Base-by-base conservation (phyloP, 495 filamentous ascomycete species). In the Neurospora tetraspora region DNA sequence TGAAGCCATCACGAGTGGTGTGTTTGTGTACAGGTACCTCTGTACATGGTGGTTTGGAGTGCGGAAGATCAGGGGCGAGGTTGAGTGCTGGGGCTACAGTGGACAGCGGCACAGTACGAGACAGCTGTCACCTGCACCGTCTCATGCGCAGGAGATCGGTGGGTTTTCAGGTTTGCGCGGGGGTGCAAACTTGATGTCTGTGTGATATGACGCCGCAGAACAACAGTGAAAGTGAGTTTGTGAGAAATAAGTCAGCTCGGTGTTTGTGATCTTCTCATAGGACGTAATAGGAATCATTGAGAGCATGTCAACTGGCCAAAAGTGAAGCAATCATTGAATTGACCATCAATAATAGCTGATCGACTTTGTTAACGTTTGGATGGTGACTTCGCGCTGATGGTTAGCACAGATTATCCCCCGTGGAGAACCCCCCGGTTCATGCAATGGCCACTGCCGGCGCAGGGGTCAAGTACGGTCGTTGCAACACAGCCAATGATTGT, bases 391-490 rank as follows among this genome's bases (percentile, higher is more conserved):
- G 27, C 69, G 37, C 23, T 8, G 31, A 16, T 23, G 68, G 45
- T 73, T 76, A 76, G 69, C 75, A 42, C 59, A 68, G 71, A 76
- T 76, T 74, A 76, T 74, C 47, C 43, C 43, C 65, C 59, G 14
- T 69, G 27, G 27, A 61, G 53, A 61, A 61, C 5, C 53, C 53
- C 53, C 53, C 27, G 27, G 27, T 16, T 34, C 53, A 31, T 65
- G 53, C 27, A 65, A 65, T 65, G 47, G 53, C 12, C 53, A 61
- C 27, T 65, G 27, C 53, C 12, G 47, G 14, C 27, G 53, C 53
- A 65, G 53, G 53, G 27, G 27, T 65, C 27, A 36, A 34, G 53
- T 31, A 53, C n/a, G 45, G 53, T 61, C 12, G 23, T 31, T 65
- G 53, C 16, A 18, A 34, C 14, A 34, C 53, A 65, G 53, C 53